A percentile compares a stretch with the other conserved stretches of the same genome.
phyloP scores from a whole-genome alignment of 2,329 filamentous ascomycete genomes.

The Albophoma yamanashiensis region DNA sequence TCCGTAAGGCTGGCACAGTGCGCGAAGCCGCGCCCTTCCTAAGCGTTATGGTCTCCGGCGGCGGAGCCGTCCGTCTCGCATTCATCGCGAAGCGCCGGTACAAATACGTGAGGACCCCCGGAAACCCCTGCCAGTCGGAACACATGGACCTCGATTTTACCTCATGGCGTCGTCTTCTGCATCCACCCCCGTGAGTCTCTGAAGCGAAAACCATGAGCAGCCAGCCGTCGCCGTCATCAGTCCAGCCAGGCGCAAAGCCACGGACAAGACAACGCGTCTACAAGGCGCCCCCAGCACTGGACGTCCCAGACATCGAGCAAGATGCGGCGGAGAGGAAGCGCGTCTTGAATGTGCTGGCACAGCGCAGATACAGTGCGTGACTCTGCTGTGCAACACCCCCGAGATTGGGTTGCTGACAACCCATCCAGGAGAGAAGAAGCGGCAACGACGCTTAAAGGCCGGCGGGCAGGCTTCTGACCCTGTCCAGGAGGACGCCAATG shows the following conservation, averaged over 20 bases:
- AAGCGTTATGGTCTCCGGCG: background rate
- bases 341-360: slow-evolving; percentile 41
- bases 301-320: slow-evolving; percentile 36
- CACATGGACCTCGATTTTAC: background rate
- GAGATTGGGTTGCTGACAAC: background rate
- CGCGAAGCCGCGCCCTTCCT: background rate
- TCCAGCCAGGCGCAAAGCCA: slow-evolving; percentile 8
- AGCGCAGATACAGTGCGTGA: slow-evolving; percentile 36
- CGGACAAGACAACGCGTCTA: slow-evolving; percentile 27
- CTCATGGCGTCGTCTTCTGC: background rate
- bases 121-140: background rate
- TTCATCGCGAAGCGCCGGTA: background rate
- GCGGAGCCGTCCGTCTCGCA: background rate
- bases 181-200: background rate
- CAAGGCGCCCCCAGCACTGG: slow-evolving; percentile 28
- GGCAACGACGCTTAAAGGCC: slow-evolving; percentile 15
- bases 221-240: background rate
- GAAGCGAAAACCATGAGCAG: background rate
- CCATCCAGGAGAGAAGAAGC: slow-evolving; percentile 20
- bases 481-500: background rate
- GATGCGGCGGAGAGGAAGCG: slow-evolving; percentile 42
- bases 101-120: background rate
- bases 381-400: background rate
- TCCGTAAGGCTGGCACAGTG: background rate
- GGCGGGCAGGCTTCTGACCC: background rate